phyloP scores from a whole-genome alignment of 2,329 filamentous ascomycete genomes.

The Phialocephala sp. region DNA sequence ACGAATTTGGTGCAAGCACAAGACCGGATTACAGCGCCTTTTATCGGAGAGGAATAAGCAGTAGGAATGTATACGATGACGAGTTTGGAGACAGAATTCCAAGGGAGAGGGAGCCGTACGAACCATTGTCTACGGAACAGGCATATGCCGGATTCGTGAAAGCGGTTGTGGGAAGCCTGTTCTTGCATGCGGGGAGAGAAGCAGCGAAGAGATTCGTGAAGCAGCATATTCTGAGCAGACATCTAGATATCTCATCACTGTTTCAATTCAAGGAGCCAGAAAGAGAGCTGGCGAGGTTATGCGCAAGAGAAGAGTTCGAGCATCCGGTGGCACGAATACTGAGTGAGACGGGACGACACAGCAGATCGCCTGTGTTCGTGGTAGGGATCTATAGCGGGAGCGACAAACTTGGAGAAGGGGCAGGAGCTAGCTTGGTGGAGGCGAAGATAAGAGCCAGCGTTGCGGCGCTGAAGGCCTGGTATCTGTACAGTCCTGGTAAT shows the following conservation, averaged over 20 bases:
- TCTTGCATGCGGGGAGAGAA: constrained; percentile 80
- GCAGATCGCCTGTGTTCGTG: constrained; percentile 86
- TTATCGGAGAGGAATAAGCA: constrained; percentile 74
- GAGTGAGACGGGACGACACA: constrained; percentile 86
- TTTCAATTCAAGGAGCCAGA: constrained; percentile 88
- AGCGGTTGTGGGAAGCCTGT: constrained; percentile 82
- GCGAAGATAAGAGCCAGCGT: constrained; percentile 82
- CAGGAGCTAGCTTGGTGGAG: constrained; percentile 76
- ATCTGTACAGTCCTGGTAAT: constrained; percentile 79
- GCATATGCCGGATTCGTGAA: constrained; percentile 81
- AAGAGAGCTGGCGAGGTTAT: constrained; percentile 81
- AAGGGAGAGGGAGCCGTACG: constrained; percentile 35
- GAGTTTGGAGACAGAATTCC: constrained; percentile 75
- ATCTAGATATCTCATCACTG: constrained; percentile 75
- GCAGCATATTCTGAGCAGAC: constrained; percentile 81
- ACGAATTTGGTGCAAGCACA: constrained; percentile 56
- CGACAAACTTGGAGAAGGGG: constrained; percentile 92
- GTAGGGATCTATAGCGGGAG: constrained; percentile 92
- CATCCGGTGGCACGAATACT: constrained; percentile 84
- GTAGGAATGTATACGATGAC: constrained; percentile 80
- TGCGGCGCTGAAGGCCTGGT: constrained; percentile 90
- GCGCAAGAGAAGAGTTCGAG: constrained; percentile 88
- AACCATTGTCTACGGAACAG: constrained; percentile 39
- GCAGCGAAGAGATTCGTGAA: constrained; percentile 83
- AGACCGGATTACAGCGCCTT: constrained; percentile 56